A percentile compares a stretch with the other conserved stretches of the same genome.
These are phyloP conservation scores for Pleurotus giganteus DNA, from an alignment of 768 basidiomycete genomes.

Conservation along the genomic window DNA sequence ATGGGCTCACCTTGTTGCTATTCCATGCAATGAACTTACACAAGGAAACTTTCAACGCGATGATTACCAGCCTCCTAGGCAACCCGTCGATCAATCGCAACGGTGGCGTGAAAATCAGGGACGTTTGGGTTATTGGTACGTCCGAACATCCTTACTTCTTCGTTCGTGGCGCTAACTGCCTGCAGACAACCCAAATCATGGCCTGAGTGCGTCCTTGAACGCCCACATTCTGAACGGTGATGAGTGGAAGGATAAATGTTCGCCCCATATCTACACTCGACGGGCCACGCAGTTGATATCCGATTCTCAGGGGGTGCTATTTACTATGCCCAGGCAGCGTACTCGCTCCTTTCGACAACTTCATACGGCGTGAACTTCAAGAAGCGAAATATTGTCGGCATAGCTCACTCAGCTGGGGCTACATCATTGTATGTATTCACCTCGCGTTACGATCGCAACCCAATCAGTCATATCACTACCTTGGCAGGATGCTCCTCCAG, in stretches of 20 bases:
- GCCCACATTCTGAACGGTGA: neutral
- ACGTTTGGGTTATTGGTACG: conserved; percentile 12
- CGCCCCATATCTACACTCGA: neutral
- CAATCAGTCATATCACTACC: neutral
- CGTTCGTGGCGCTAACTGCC: neutral
- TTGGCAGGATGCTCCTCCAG: conserved; percentile 15
- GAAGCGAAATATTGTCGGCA: conserved; percentile 11
- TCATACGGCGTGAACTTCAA: conserved; percentile 14
- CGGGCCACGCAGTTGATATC: neutral
- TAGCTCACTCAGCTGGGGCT: conserved; percentile 18
- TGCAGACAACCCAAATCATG: conserved; percentile 14
- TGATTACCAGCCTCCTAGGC: conserved; percentile 9
- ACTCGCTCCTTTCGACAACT: conserved; percentile 11
- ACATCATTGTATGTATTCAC: conserved; percentile 14
- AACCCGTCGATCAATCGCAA: neutral
- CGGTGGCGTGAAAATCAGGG: conserved; percentile 5
- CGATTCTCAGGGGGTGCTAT: conserved; percentile 11
- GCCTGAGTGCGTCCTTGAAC: conserved; percentile 7
- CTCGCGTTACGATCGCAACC: neutral
- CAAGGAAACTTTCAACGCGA: conserved; percentile 14
- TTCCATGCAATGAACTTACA: conserved; percentile 16
- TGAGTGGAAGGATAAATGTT: conserved; percentile 9
- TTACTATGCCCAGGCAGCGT: conserved; percentile 13
- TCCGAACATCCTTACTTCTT: neutral
- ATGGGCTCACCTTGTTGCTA: conserved; percentile 14